Conservation (phyloP, 1,284 basidiomycete species). For the Rhodotorula sp. region DNA sequence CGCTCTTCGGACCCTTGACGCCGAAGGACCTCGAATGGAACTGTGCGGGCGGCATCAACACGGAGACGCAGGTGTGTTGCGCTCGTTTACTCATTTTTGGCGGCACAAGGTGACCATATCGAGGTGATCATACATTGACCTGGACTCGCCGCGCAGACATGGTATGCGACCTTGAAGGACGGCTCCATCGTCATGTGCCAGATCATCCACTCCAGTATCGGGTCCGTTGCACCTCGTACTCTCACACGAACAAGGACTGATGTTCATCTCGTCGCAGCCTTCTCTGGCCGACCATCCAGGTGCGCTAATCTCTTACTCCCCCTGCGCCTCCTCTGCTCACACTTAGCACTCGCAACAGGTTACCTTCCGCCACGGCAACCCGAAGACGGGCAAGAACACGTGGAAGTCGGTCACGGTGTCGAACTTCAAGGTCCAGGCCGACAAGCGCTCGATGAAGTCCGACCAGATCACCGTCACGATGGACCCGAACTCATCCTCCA, state of each 20-base stretch:
- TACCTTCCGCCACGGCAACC: slow-evolving; percentile 86
- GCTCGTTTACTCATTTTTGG: no score
- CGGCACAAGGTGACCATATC: no score
- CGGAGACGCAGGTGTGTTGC: slow-evolving; percentile 63
- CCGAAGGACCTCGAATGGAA: slow-evolving; percentile 76
- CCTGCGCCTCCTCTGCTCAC: neutral
- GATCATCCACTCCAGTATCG: slow-evolving; percentile 91
- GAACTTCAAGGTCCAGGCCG: slow-evolving; percentile 66
- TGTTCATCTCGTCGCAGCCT: slow-evolving; percentile 58
- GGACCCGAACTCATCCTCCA: slow-evolving; percentile 62
- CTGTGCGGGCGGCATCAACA: slow-evolving; percentile 72
- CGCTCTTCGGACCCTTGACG: slow-evolving; percentile 61
- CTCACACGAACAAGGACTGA: no score
- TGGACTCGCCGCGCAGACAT: slow-evolving; percentile 58
- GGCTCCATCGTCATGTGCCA: slow-evolving; percentile 82
- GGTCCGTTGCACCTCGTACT: slow-evolving; percentile 60
- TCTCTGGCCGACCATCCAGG: slow-evolving; percentile 72
- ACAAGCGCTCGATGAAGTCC: slow-evolving; percentile 85
- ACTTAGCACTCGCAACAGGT: slow-evolving; percentile 52
- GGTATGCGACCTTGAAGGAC: slow-evolving; percentile 76
- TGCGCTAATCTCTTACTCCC: neutral
- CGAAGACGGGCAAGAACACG: slow-evolving; percentile 61
- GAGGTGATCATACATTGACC: no score
- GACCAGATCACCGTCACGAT: slow-evolving; percentile 76
- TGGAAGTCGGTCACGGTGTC: slow-evolving; percentile 91